Base-by-base conservation (phyloP, 495 filamentous ascomycete genomes). In the Trypethelium eluteriae region DNA sequence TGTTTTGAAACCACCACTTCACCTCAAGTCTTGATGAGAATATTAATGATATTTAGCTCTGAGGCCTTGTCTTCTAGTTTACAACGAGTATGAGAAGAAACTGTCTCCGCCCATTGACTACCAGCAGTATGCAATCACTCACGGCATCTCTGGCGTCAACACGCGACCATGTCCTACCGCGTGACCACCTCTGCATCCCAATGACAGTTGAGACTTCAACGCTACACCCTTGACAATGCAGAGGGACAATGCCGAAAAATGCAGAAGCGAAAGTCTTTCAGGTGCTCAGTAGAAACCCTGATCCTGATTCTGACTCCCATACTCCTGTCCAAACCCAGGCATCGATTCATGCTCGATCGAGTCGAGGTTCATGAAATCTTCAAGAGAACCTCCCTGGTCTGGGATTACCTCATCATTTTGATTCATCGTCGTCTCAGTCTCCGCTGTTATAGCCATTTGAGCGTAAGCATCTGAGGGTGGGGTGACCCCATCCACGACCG, bases 401-500 rank as follows among this genome's bases (percentile, higher is more conserved):
- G 66, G 66, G 14, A 50, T 35, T 38, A 50, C 9, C 36, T 64
- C 50, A 2, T 53, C 25, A 46, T 46, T 68, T 11, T 65, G 36
- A 62, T 25, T 39, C 32, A 61, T 64, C 25, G 5, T 38, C 7
- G 32, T 36, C 7, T 35, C 38, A n/a, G n/a, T 35, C 5, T 64
- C 62, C 38, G 44, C 25, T 44, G 9, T 6, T 44, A 59, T 59
- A 35, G 16, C 59, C 68, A n/a, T 68, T 67, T 12, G 68, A 63
- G 46, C 67, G 63, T 47, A 72, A 68, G 18, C 67, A 35, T 44
- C 41, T 25, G 47, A 32, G 2, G 75, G 75, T 35, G 71, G 68
- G 9, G 72, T 68, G 36, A 75, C 50, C 2, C 75, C 76, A 10
- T 76, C 73, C 32, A 66, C 47, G 38, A 83, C 69, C 65, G 70